These are phyloP conservation scores for Taphrina pruni DNA, from an alignment of 1,139 yeast genomes.

Conservation along the genomic window DNA sequence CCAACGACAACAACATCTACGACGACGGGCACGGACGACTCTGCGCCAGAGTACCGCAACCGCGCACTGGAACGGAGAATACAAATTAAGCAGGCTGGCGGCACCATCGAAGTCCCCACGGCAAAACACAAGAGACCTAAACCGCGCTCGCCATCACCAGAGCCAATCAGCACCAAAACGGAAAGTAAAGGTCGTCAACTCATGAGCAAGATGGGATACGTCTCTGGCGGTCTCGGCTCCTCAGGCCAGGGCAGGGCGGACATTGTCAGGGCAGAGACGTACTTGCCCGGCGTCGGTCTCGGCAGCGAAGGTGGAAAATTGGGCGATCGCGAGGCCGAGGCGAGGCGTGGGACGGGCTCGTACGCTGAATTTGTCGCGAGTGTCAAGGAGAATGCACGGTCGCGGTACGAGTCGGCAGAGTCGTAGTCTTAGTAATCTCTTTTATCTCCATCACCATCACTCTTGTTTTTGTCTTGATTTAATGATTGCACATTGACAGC, in stretches of 20 bases:
- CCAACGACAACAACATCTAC: not conserved
- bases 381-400: slow-evolving; percentile 28
- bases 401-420: slow-evolving; percentile 8
- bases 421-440: too few relatives aligned
- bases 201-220: slow-evolving; percentile 27
- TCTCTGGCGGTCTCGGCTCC: slow-evolving; percentile 41
- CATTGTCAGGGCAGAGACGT: slow-evolving; percentile 44
- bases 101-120: slow-evolving; percentile 11
- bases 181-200: slow-evolving; percentile 19
- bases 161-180: not conserved
- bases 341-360: slow-evolving; percentile 11
- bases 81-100: slow-evolving; percentile 21
- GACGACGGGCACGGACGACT: not conserved
- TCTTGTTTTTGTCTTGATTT: too few relatives aligned
- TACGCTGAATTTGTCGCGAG: slow-evolving; percentile 20
- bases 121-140: not conserved
- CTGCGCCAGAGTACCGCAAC: slow-evolving; percentile 12
- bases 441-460: too few relatives aligned
- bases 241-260: slow-evolving; percentile 42
- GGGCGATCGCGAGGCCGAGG: slow-evolving; percentile 11
- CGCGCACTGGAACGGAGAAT: slow-evolving; percentile 21
- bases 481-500: too few relatives aligned
- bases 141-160: not conserved
- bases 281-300: slow-evolving; percentile 45
- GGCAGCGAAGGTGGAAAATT: slow-evolving; percentile 42